These are phyloP conservation scores for Fragaria nilgerrensis DNA, from an alignment of 306 rosid genomes.

Conservation along the genomic window DNA sequence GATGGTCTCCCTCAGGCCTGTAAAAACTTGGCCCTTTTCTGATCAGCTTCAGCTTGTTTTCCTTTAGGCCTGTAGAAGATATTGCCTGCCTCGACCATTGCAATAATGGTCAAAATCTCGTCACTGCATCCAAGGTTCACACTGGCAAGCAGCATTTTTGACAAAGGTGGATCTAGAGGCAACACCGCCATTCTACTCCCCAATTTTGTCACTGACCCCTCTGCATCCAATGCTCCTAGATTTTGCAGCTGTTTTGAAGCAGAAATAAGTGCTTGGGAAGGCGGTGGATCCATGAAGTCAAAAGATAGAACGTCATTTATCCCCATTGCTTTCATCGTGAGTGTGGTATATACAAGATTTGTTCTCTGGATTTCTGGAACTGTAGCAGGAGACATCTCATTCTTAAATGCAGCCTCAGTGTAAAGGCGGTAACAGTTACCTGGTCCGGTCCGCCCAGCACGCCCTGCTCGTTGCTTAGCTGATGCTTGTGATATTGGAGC, in stretches of 20 bases:
- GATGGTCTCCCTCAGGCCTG: constrained; percentile 94
- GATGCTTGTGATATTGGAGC: constrained; percentile 92
- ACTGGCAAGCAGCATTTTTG: constrained; percentile 89
- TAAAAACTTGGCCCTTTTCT: constrained; percentile 83
- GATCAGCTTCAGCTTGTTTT: constrained; percentile 92
- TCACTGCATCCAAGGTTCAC: constrained; percentile 94
- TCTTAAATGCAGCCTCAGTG: constrained; percentile 77
- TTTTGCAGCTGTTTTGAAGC: constrained; percentile 79
- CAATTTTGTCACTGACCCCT: constrained; percentile 77
- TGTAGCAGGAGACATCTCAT: constrained; percentile 77
- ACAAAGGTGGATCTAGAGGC: constrained; percentile 86
- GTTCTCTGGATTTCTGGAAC: constrained; percentile 80
- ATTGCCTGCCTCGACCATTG: constrained; percentile 89
- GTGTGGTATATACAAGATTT: constrained; percentile 71
- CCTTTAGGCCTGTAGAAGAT: constrained; percentile 82
- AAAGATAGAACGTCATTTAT: constrained; percentile 71
- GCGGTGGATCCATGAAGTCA: constrained; percentile 90
- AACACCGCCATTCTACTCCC: constrained; percentile 90
- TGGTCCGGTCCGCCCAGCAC: constrained; percentile 89
- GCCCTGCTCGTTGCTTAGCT: constrained; percentile 84
- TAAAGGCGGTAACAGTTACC: constrained; percentile 86
- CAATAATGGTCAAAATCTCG: constrained; percentile 80
- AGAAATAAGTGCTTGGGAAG: constrained; percentile 77
- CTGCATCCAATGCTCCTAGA: constrained; percentile 90
- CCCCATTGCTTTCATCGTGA: constrained; percentile 81